Base-by-base conservation (phyloP, 1,284 basidiomycete species). In the Stygiomarasmius scandens region DNA sequence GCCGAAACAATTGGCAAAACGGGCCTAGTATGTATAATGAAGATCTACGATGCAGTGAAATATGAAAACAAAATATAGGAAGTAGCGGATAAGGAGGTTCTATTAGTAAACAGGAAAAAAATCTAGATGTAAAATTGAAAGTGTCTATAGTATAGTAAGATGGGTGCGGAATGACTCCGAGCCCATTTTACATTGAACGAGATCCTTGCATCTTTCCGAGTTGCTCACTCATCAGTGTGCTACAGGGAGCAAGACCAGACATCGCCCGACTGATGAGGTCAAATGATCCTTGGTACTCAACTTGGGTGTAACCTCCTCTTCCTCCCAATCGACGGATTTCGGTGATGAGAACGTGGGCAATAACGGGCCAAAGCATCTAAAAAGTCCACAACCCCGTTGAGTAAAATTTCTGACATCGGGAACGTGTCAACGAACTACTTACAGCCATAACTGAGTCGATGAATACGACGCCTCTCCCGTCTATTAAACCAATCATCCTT, bases 381-480 rank as follows among this genome's bases (percentile, higher is more conserved):
- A n/a, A n/a, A n/a, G n/a, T n/a, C n/a, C n/a, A n/a, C n/a, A n/a
- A n/a, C n/a, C n/a, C n/a, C n/a, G n/a, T n/a, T n/a, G n/a, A n/a
- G n/a, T n/a, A n/a, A n/a, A n/a, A n/a, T n/a, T n/a, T n/a, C n/a
- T n/a, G n/a, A n/a, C n/a, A n/a, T n/a, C 38, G 5, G 38, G 16
- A 16, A 19, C 4, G 16, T 9, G 6, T 49, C 44, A 58, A 34
- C 22, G 46, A 44, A 4, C 19, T 1, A 67, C 66, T 59, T 52
- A 71, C 71, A 22, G 67, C 68, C 52, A 71, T 58, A 43, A 71
- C 63, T 0, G 71, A 68, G 54, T 71, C 69, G 12, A 73, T 60
- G 52, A 62, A 64, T 4, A 25, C 38, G 4, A 19, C 38, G 5
- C 38, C n/a, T 19, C 38, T 12, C n/a, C 11, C 11, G n/a, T 41